Percentiles rank a stretch among this genome's conserved stretches.
phyloP scores from a whole-genome alignment of 441 rosid genomes.

The Populus hybrid region DNA sequence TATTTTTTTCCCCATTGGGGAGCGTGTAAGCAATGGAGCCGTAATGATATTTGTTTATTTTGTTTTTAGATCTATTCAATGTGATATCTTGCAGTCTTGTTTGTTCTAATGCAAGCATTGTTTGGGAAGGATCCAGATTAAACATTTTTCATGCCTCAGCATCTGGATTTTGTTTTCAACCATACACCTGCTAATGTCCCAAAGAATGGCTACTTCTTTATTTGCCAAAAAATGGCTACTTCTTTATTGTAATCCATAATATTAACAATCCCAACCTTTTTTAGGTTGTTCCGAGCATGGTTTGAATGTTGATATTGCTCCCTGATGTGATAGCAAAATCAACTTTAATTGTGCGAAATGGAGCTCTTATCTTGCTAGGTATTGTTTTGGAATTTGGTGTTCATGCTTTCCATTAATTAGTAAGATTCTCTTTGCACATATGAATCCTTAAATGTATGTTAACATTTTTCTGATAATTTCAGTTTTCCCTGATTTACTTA shows the following conservation, averaged over 20 bases:
- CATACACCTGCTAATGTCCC: not conserved
- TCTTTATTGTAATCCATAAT: not conserved
- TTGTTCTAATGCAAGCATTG: not conserved
- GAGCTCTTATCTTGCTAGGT: constrained; percentile 89
- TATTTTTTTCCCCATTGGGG: not conserved
- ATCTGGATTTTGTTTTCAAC: not conserved
- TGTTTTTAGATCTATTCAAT: too few species aligned
- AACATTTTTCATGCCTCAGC: not conserved
- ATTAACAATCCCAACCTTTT: constrained; percentile 11
- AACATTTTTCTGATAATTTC: not conserved
- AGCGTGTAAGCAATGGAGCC: not conserved
- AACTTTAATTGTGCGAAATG: constrained; percentile 86
- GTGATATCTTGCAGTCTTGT: not conserved
- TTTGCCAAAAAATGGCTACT: not conserved
- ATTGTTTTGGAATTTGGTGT: not conserved
- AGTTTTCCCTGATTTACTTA: not conserved
- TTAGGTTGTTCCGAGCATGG: constrained; percentile 89
- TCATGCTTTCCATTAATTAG: not conserved
- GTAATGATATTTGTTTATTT: not conserved
- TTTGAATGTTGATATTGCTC: constrained; percentile 77
- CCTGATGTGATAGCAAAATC: constrained; percentile 83
- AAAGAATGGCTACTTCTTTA: too few species aligned
- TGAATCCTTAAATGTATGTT: not conserved
- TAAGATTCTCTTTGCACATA: not conserved
- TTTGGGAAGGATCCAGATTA: not conserved